Evolutionary conservation across 2,329 filamentous ascomycete genomes (phyloP).

Genomic region (Metarhizium anisopliae): DNA sequence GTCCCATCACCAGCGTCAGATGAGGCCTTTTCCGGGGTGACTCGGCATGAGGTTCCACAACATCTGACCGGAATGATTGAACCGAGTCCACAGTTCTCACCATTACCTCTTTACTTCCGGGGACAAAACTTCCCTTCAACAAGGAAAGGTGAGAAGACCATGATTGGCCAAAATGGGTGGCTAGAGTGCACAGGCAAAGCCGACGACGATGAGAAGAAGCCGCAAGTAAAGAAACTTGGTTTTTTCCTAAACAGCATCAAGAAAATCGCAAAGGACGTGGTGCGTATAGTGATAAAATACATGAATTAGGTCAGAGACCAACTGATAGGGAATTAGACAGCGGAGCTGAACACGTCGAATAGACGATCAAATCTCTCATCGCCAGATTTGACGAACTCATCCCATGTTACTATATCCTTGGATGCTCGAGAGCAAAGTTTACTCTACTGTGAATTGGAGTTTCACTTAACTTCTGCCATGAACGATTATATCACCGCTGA

Average conservation of each 20-base stretch:
- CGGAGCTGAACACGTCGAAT: slow-evolving; percentile 23
- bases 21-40: neutral
- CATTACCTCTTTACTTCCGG: slow-evolving; percentile 33
- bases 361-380: neutral
- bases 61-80: neutral
- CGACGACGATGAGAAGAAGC: slow-evolving; percentile 15
- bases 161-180: slow-evolving; percentile 50
- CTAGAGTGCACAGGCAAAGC: slow-evolving; percentile 34
- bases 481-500: slow-evolving; percentile 44
- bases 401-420: slow-evolving; percentile 39
- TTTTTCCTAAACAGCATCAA: slow-evolving; percentile 39
- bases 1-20: neutral
- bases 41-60: neutral
- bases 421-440: slow-evolving; percentile 48
- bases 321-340: slow-evolving; percentile 13
- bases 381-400: neutral
- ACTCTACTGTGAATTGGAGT: slow-evolving; percentile 51
- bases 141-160: slow-evolving; percentile 37
- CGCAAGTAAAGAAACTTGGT: slow-evolving; percentile 27
- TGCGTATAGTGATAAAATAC: slow-evolving; percentile 19
- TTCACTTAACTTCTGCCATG: slow-evolving; percentile 39
- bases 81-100: slow-evolving; percentile 27
- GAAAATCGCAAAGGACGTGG: slow-evolving; percentile 46
- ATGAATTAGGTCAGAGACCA: neutral
- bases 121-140: slow-evolving; percentile 26